Evolutionary conservation across 1,284 basidiomycete genomes (phyloP).

Genomic region (Vanrija sp.): DNA sequence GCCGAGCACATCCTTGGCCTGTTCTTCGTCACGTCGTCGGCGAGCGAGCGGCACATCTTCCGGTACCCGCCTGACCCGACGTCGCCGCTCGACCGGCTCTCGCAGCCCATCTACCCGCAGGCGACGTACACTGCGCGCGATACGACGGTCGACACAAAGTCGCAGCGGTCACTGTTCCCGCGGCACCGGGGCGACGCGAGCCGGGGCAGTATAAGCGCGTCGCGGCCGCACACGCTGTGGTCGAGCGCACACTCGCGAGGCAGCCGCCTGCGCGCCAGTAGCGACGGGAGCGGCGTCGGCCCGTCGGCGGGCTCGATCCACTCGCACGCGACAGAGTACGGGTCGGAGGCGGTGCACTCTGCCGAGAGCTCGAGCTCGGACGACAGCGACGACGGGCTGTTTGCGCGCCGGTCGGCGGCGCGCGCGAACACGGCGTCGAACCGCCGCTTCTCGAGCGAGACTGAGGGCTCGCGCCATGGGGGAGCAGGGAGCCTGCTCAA

Average conservation of each 20-base stretch:
- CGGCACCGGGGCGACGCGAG: constrained; percentile 1
- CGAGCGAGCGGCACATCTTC: constrained; percentile 39
- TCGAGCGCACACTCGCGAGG: constrained; percentile 4
- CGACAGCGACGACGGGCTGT: constrained; percentile 23
- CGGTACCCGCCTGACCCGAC: constrained; percentile 45
- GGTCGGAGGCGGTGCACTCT: not conserved
- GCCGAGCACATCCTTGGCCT: constrained; percentile 47
- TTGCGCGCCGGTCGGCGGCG: not conserved
- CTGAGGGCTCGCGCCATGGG: not conserved
- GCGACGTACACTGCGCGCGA: constrained; percentile 43
- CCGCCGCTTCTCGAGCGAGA: not conserved
- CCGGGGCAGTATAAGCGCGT: not conserved
- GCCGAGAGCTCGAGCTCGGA: constrained; percentile 9
- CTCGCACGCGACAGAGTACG: constrained; percentile 9
- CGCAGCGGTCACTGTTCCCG: constrained; percentile 4
- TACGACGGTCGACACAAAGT: constrained; percentile 11
- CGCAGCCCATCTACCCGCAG: constrained; percentile 40
- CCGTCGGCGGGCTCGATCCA: not conserved
- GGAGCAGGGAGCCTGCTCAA: not conserved
- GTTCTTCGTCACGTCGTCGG: constrained; percentile 41
- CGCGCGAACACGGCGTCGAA: no score
- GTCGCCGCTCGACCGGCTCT: constrained; percentile 38
- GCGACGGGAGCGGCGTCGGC: not conserved
- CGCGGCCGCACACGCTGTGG: not conserved
- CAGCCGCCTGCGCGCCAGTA: not conserved